Conservation (phyloP, 495 filamentous ascomycete genomes). For the Aspergillus avenaceus region DNA sequence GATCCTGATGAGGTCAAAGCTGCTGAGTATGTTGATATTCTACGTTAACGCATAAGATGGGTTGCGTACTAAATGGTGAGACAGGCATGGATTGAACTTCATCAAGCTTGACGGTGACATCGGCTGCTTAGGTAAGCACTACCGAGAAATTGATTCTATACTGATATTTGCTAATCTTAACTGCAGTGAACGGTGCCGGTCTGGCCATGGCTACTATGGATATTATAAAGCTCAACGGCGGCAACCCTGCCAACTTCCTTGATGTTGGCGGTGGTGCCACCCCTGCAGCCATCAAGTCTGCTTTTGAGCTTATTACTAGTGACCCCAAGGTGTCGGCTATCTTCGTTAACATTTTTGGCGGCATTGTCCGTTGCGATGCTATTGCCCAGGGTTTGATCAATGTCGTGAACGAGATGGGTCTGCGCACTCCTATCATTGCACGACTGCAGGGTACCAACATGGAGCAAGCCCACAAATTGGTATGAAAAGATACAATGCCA, state of each 20-base stretch:
- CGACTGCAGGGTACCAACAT: constrained; percentile 98
- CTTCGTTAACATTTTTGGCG: constrained; percentile 99
- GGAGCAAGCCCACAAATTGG: constrained; percentile 87
- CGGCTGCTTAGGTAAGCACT: constrained; percentile 68
- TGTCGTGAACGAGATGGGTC: constrained; percentile 88
- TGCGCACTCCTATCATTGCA: constrained; percentile 93
- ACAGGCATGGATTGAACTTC: constrained; percentile 82
- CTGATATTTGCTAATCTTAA: constrained; percentile 15
- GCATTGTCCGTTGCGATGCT: constrained; percentile 96
- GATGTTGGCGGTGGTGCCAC: constrained; percentile 98
- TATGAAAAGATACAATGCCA: constrained; percentile 22
- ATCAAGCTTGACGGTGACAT: constrained; percentile 99
- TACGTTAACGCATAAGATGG: not conserved
- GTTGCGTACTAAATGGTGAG: constrained; percentile 11
- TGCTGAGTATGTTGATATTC: constrained; percentile 58
- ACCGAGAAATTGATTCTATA: not conserved
- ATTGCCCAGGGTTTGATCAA: constrained; percentile 95
- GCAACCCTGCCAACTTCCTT: constrained; percentile 94
- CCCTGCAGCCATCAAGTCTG: constrained; percentile 91
- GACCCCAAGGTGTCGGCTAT: constrained; percentile 98
- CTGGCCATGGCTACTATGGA: constrained; percentile 99
- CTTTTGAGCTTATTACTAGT: constrained; percentile 96
- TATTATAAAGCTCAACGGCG: constrained; percentile 99
- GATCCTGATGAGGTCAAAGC: constrained; percentile 97
- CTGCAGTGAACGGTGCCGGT: constrained; percentile 87